These are phyloP conservation scores for Clavispora santaluciae DNA, from an alignment of 805 yeast genomes.

Conservation along the genomic window DNA sequence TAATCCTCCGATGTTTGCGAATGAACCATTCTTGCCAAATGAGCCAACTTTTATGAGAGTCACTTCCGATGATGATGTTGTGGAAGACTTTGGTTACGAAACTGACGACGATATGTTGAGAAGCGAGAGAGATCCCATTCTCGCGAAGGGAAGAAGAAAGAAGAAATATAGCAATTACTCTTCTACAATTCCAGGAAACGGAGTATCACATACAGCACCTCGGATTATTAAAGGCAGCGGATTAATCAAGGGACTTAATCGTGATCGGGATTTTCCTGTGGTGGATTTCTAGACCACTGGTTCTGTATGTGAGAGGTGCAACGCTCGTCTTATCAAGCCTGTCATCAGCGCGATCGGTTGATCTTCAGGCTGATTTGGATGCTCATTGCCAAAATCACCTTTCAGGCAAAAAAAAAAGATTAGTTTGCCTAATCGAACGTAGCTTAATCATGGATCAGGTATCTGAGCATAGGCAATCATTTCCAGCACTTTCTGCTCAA, in stretches of 20 bases:
- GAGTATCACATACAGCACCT: constrained; percentile 20
- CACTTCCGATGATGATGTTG: constrained; percentile 25
- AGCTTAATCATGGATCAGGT: too few relatives aligned
- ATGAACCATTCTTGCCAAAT: constrained; percentile 10
- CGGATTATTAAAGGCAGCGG: constrained; percentile 20
- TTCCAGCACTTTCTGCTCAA: too few relatives aligned
- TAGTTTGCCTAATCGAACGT: too few relatives aligned
- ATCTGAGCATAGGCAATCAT: too few relatives aligned
- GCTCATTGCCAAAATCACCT: too few relatives aligned
- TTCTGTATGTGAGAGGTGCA: too few relatives aligned
- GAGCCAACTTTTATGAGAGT: constrained; percentile 37
- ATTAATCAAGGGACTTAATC: constrained; percentile 12
- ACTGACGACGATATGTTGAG: constrained; percentile 36
- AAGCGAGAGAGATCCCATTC: constrained; percentile 27
- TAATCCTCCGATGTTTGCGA: neutral
- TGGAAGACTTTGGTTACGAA: constrained; percentile 37
- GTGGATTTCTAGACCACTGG: constrained; percentile 1
- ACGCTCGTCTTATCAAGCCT: too few relatives aligned
- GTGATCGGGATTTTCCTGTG: constrained; percentile 23
- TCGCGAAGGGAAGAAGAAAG: constrained; percentile 21
- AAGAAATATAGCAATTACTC: neutral
- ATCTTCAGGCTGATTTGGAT: too few relatives aligned
- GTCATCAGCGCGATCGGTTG: too few relatives aligned
- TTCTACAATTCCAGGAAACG: constrained; percentile 5
- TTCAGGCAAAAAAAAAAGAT: too few relatives aligned